Percentiles rank a stretch among this genome's conserved stretches.
Evolutionary conservation across 352 stramenopile species (phyloP).

Genomic region (Globisporangium mamillatum): DNA sequence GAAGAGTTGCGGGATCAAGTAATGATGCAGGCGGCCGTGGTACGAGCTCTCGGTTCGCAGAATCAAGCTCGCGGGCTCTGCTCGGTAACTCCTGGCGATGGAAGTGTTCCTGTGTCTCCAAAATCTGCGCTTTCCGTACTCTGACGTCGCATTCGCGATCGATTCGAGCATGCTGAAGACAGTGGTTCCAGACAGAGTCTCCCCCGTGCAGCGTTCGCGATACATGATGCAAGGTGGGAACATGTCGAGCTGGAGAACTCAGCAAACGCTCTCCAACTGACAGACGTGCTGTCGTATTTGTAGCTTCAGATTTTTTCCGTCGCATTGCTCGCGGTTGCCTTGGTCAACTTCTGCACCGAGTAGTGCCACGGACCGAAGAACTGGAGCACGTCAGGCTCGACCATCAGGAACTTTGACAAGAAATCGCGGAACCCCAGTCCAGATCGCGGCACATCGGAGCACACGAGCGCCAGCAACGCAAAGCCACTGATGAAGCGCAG

Average conservation of each 20-base stretch:
- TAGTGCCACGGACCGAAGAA: neutral
- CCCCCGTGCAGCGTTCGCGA: neutral
- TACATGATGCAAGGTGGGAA: constrained; percentile 1
- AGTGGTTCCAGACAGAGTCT: neutral
- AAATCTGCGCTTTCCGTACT: neutral
- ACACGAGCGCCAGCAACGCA: neutral
- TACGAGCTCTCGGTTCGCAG: constrained; percentile 1
- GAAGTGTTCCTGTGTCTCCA: neutral
- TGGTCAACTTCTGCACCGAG: neutral
- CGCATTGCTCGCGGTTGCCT: neutral
- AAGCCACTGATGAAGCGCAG: neutral
- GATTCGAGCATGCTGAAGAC: constrained; percentile 1
- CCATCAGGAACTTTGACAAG: neutral
- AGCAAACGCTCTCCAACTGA: neutral
- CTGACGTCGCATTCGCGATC: neutral
- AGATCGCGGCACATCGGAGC: neutral
- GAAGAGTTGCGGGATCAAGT: constrained; percentile 11
- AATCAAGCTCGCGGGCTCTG: neutral
- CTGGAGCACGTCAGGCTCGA: neutral
- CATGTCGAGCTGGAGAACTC: neutral
- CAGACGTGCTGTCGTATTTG: neutral
- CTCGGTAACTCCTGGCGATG: neutral
- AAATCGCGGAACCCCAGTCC: neutral
- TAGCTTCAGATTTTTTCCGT: constrained; percentile 1
- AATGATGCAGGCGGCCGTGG: constrained; percentile 12